Percentiles rank a stretch among this genome's conserved stretches.
Conservation (phyloP, 73 alveolate species). For the Paramecium pentaurelia region DNA sequence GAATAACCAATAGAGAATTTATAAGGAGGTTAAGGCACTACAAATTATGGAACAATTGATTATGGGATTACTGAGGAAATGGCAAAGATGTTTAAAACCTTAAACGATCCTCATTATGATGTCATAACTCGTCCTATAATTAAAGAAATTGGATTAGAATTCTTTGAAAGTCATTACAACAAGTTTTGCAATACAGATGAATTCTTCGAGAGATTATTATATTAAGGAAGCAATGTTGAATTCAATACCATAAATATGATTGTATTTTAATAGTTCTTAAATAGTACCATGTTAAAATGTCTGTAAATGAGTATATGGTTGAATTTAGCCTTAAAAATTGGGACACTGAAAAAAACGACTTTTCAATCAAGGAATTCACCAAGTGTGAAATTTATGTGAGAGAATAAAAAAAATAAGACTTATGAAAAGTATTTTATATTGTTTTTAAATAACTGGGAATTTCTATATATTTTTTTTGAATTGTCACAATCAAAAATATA, state of each 20-base stretch:
- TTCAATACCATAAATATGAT: background rate
- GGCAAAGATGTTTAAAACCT: background rate
- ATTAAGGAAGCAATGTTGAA: constrained; percentile 10
- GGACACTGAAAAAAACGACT: constrained; percentile 10
- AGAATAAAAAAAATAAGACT: background rate
- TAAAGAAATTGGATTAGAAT: background rate
- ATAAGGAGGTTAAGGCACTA: background rate
- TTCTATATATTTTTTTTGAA: background rate
- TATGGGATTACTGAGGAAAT: background rate
- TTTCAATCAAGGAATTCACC: constrained; percentile 19
- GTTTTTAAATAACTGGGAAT: background rate
- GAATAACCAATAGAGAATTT: constrained; percentile 5
- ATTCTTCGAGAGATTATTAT: background rate
- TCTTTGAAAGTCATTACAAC: background rate
- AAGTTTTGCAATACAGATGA: background rate
- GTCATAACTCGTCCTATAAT: background rate
- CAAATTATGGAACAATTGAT: constrained; percentile 2
- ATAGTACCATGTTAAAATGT: background rate
- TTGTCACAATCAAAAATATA: background rate
- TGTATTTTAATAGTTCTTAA: background rate
- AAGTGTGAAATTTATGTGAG: constrained; percentile 21
- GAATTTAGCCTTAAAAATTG: constrained; percentile 7
- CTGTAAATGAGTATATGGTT: background rate
- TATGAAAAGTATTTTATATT: background rate
- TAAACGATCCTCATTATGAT: background rate